phyloP scores from a whole-genome alignment of 495 filamentous ascomycete genomes.

The Pseudoneurospora amorphoporcata region DNA sequence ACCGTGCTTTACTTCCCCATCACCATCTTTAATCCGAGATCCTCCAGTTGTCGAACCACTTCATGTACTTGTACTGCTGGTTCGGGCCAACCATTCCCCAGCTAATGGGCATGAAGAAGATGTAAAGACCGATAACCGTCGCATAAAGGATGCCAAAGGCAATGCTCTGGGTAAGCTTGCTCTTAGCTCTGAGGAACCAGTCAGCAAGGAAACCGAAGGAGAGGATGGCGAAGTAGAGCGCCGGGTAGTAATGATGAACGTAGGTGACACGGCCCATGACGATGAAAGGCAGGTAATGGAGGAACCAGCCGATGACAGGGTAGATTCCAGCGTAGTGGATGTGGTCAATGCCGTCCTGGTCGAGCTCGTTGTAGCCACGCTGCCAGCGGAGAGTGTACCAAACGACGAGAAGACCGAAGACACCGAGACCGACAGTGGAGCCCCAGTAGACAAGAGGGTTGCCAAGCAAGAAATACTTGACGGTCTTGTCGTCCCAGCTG shows the following conservation, averaged over 20 bases:
- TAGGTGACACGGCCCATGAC: conserved; percentile 98
- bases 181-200: conserved; percentile 58
- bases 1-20: background rate
- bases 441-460: conserved; percentile 97
- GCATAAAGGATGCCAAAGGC: conserved; percentile 64
- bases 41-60: conserved; percentile 70
- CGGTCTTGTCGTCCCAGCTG: conserved; percentile 88
- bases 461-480: conserved; percentile 97
- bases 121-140: conserved; percentile 65
- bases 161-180: conserved; percentile 47
- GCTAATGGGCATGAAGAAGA: conserved; percentile 86
- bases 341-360: conserved; percentile 68
- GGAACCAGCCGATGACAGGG: conserved; percentile 84
- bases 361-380: conserved; percentile 81
- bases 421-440: conserved; percentile 64
- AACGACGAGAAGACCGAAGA: conserved; percentile 57
- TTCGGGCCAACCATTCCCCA: conserved; percentile 88
- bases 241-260: conserved; percentile 98
- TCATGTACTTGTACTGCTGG: conserved; percentile 80
- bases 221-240: conserved; percentile 95
- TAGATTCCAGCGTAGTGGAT: conserved; percentile 92
- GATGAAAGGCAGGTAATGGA: conserved; percentile 93
- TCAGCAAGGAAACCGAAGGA: conserved; percentile 81
- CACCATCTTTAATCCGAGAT: conserved; percentile 44
- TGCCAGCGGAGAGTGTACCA: conserved; percentile 96